Conservation (phyloP, 345 rosid species). For the Populus tremula region DNA sequence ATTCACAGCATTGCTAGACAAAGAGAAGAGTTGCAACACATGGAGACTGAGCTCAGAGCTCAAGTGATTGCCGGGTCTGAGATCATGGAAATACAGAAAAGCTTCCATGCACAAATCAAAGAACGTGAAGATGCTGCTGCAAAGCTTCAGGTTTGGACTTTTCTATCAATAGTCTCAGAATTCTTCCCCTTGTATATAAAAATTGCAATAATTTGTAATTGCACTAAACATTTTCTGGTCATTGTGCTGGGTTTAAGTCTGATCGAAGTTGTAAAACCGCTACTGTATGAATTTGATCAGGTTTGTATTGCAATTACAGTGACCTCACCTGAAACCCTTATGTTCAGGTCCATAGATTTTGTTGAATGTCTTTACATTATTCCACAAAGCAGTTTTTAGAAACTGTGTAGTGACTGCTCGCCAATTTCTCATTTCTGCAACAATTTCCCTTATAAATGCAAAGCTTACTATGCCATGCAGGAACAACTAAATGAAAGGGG, state of each 20-base stretch:
- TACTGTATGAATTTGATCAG: not conserved
- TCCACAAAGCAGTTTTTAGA: not conserved
- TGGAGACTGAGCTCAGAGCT: constrained; percentile 82
- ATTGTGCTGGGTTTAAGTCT: not conserved
- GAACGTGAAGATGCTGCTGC: constrained; percentile 62
- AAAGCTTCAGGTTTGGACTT: constrained; percentile 58
- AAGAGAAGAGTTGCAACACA: constrained; percentile 68
- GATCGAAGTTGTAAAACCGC: not conserved
- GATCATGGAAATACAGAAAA: constrained; percentile 58
- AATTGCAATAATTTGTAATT: not conserved
- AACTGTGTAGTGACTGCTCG: not conserved
- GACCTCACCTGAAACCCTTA: not conserved
- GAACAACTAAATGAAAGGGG: constrained; percentile 75
- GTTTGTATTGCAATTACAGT: not conserved
- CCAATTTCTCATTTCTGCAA: not conserved
- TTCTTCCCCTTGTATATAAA: not conserved
- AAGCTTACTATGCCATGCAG: constrained; percentile 35
- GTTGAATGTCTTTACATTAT: not conserved
- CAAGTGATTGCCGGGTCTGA: constrained; percentile 63
- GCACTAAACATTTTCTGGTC: not conserved
- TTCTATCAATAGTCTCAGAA: not conserved
- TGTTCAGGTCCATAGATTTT: not conserved
- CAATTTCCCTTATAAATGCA: not conserved
- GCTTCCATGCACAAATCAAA: constrained; percentile 54
- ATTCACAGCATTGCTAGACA: constrained; percentile 53